Conservation (phyloP, 345 rosid genomes). For the Hevea brasiliensis region DNA sequence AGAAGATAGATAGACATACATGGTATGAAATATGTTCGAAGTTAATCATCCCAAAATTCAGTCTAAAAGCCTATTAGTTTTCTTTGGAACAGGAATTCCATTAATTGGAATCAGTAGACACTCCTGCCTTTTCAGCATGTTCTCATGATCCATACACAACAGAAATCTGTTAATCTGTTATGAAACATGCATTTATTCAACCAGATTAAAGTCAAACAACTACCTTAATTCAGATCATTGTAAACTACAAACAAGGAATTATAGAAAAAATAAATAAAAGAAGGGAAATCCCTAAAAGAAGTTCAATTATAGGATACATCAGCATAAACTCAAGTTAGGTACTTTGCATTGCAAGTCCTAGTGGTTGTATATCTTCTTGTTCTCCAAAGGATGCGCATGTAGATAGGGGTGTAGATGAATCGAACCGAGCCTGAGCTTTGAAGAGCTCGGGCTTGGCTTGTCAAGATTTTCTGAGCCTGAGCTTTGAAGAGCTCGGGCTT, state of each 20-base stretch:
- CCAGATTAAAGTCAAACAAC: neutral
- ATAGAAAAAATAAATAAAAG: neutral
- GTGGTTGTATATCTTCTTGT: neutral
- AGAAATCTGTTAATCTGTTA: neutral
- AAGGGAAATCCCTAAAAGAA: neutral
- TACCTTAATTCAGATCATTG: neutral
- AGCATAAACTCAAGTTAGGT: neutral
- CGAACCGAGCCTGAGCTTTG: no score
- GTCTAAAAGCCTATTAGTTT: no score
- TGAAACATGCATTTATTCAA: neutral
- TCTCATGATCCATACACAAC: neutral
- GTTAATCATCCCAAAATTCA: neutral
- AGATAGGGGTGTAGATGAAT: no score
- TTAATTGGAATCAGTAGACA: neutral
- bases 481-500: no score
- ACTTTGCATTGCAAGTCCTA: neutral
- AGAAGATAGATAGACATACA: neutral
- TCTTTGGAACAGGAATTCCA: neutral
- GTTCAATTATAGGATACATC: conserved; percentile 1
- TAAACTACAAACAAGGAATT: neutral
- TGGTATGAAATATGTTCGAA: neutral
- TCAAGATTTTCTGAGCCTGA: no score
- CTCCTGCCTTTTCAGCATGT: neutral
- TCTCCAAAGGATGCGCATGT: neutral
- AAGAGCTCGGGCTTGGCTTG: no score